These are phyloP conservation scores for Solanum peruvianum DNA, from an alignment of 257 asterid species.

Conservation along the genomic window DNA sequence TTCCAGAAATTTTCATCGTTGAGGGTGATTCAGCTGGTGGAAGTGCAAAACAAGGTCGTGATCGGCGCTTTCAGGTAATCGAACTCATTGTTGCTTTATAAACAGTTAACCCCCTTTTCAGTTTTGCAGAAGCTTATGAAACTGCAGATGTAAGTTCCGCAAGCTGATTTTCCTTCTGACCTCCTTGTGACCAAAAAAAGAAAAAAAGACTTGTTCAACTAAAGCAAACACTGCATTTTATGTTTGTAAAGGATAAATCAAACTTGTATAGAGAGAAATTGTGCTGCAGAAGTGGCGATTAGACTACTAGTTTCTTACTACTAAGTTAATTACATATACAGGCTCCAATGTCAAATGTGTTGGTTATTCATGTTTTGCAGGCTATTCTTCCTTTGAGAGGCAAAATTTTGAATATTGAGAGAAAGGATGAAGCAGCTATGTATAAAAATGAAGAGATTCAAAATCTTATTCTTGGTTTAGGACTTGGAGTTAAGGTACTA, in stretches of 20 bases:
- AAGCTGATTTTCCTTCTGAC: background rate
- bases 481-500: conserved; percentile 93
- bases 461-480: conserved; percentile 89
- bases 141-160: background rate
- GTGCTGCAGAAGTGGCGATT: background rate
- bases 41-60: conserved; percentile 99
- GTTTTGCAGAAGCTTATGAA: background rate
- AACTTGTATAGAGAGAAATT: background rate
- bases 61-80: conserved; percentile 93
- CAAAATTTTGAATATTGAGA: conserved; percentile 87
- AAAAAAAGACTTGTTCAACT: background rate
- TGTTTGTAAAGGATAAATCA: background rate
- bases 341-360: background rate
- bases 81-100: background rate
- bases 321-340: background rate
- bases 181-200: background rate
- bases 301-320: background rate
- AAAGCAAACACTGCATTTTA: background rate
- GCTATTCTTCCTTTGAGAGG: conserved; percentile 98
- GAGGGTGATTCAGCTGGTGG: conserved; percentile 99
- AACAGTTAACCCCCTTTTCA: background rate
- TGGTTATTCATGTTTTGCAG: conserved; percentile 31
- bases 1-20: conserved; percentile 89
- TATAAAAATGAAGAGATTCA: conserved; percentile 97
- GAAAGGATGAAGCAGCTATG: conserved; percentile 97